Conservation (phyloP, 2,329 filamentous ascomycete species). For the Neopestalotiopsis sp. region DNA sequence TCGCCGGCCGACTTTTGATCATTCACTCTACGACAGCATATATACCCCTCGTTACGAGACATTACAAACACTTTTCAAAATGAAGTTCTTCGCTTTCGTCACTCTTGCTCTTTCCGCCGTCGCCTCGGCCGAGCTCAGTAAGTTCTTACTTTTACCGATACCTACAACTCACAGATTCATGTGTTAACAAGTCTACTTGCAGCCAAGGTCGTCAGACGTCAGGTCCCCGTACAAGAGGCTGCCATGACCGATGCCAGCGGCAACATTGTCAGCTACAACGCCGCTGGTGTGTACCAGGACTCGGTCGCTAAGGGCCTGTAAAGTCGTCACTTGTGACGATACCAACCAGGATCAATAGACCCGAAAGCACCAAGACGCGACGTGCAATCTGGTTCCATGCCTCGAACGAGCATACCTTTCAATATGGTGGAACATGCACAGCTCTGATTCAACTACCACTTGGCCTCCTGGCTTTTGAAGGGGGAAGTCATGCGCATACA, state of each 20-base stretch:
- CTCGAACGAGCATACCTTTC: background rate
- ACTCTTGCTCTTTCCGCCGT: conserved; percentile 52
- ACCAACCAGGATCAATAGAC: background rate
- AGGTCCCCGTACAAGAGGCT: conserved; percentile 34
- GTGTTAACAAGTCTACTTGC: conserved; percentile 8
- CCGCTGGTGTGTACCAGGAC: conserved; percentile 47
- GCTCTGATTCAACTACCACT: background rate
- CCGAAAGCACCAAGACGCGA: background rate
- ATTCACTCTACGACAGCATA: conserved; percentile 29
- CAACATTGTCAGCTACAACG: conserved; percentile 50
- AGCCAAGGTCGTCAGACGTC: conserved; percentile 41
- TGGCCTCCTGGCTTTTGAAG: background rate
- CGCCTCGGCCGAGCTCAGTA: conserved; percentile 47
- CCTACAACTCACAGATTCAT: conserved; percentile 17
- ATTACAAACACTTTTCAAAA: conserved; percentile 42
- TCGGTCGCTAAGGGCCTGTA: conserved; percentile 42
- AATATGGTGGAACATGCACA: background rate
- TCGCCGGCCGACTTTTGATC: conserved; percentile 57
- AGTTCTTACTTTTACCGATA: conserved; percentile 16
- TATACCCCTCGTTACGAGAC: conserved; percentile 21
- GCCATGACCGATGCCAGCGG: conserved; percentile 53
- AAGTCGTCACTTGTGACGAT: conserved; percentile 17
- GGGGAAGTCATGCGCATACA: background rate
- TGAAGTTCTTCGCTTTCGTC: conserved; percentile 57
- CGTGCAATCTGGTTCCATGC: background rate